A percentile compares a stretch with the other conserved stretches of the same genome.
These are phyloP conservation scores for Fusarium sp. DNA, from an alignment of 2,329 filamentous ascomycete species.

Conservation along the genomic window DNA sequence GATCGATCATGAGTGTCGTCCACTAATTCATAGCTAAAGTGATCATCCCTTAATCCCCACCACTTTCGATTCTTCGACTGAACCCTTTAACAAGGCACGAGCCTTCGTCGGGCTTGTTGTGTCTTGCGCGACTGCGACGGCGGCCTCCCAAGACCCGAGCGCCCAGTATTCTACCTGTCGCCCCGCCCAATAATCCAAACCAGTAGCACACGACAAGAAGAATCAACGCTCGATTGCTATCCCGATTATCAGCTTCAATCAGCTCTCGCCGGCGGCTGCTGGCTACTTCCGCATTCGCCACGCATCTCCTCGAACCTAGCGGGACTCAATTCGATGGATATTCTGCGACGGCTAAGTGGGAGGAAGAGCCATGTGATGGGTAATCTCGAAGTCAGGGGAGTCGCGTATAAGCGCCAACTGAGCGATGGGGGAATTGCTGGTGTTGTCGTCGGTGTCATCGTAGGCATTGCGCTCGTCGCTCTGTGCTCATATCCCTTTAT, in stretches of 20 bases:
- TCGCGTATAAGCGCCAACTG: slow-evolving; percentile 45
- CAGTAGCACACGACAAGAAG: slow-evolving; percentile 21
- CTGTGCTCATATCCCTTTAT: slow-evolving; percentile 56
- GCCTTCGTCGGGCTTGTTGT: slow-evolving; percentile 33
- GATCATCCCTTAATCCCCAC: slow-evolving; percentile 14
- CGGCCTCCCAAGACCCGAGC: slow-evolving; percentile 41
- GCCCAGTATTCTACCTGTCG: slow-evolving; percentile 26
- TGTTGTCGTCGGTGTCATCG: slow-evolving; percentile 50
- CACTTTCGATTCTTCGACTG: slow-evolving; percentile 10
- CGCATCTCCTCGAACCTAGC: slow-evolving; percentile 17
- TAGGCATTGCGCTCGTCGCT: slow-evolving; percentile 48
- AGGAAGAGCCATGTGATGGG: slow-evolving; percentile 41
- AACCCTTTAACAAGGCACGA: slow-evolving; percentile 23
- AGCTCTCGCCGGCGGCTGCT: slow-evolving; percentile 40
- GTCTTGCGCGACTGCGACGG: slow-evolving; percentile 37
- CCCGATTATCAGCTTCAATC: slow-evolving; percentile 27
- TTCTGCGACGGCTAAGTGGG: slow-evolving; percentile 29
- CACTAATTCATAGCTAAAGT: slow-evolving; percentile 5
- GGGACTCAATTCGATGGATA: slow-evolving; percentile 37
- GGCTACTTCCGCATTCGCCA: slow-evolving; percentile 19
- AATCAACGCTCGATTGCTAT: slow-evolving; percentile 20
- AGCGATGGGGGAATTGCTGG: slow-evolving; percentile 53
- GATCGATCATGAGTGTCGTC: slow-evolving; percentile 33
- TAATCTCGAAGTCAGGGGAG: slow-evolving; percentile 32
- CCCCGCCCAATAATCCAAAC: slow-evolving; percentile 34